phyloP scores from a whole-genome alignment of 2,329 filamentous ascomycete genomes.

The Lachnellula arida region DNA sequence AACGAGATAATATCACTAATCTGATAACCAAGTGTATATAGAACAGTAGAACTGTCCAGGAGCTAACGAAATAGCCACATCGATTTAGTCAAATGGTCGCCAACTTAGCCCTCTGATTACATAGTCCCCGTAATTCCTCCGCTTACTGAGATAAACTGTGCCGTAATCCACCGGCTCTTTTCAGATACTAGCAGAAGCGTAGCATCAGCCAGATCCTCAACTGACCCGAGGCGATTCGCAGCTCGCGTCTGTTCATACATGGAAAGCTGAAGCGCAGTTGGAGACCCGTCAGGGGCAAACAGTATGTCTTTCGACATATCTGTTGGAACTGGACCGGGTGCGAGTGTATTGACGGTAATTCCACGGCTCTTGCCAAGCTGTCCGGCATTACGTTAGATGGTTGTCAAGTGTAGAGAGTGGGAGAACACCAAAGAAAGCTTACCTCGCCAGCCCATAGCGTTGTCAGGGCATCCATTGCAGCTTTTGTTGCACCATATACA shows the following conservation, averaged over 20 bases:
- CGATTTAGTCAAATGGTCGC: too few species aligned
- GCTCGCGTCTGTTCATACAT: slow-evolving; percentile 29
- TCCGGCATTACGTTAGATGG: slow-evolving; percentile 2
- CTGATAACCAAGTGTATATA: too few species aligned
- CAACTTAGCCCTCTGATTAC: not conserved
- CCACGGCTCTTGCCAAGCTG: slow-evolving; percentile 31
- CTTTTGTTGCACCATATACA: slow-evolving; percentile 61
- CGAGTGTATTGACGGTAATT: slow-evolving; percentile 55
- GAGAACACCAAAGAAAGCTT: not conserved
- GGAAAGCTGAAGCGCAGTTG: slow-evolving; percentile 26
- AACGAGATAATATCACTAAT: too few species aligned
- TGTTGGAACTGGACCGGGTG: slow-evolving; percentile 49
- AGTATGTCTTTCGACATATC: slow-evolving; percentile 24
- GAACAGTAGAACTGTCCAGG: too few species aligned
- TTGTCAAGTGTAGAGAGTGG: slow-evolving; percentile 1
- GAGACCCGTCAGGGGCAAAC: slow-evolving; percentile 8
- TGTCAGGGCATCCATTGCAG: slow-evolving; percentile 60
- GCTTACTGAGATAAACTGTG: slow-evolving; percentile 38
- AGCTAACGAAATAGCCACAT: too few species aligned
- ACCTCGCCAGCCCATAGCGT: slow-evolving; percentile 58
- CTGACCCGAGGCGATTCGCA: slow-evolving; percentile 19
- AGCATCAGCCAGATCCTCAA: slow-evolving; percentile 40
- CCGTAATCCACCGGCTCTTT: slow-evolving; percentile 42
- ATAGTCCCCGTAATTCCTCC: not conserved
- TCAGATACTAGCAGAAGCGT: slow-evolving; percentile 37